Evolutionary conservation across 192 early-diverging fungal species (phyloP).

Genomic region (Coemansia sp.): DNA sequence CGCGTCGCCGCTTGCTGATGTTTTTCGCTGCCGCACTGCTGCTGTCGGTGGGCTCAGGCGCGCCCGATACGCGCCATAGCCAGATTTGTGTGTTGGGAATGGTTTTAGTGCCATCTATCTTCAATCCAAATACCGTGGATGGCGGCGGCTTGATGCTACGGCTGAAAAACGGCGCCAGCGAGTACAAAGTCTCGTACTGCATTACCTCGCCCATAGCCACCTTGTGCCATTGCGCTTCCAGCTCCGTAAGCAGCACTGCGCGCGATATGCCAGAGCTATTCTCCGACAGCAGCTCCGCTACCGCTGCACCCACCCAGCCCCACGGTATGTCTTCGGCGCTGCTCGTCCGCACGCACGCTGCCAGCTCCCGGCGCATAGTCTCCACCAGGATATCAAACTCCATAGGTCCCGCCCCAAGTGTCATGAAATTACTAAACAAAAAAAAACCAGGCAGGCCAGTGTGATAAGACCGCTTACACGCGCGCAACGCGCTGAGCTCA

Average conservation of each 20-base stretch:
- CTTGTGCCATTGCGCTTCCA: slow-evolving; percentile 36
- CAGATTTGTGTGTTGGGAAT: slow-evolving; percentile 31
- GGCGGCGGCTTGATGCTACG: slow-evolving; percentile 18
- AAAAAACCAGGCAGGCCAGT: no score
- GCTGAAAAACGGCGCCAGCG: slow-evolving; percentile 27
- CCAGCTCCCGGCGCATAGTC: slow-evolving; percentile 23
- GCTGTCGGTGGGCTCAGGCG: slow-evolving; percentile 16
- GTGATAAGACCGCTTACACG: no score
- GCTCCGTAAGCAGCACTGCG: slow-evolving; percentile 37
- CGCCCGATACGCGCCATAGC: slow-evolving; percentile 37
- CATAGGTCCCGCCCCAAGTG: no score
- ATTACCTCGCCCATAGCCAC: slow-evolving; percentile 17
- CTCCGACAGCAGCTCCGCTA: slow-evolving; percentile 14
- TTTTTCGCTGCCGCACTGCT: neutral
- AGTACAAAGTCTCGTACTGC: slow-evolving; percentile 17
- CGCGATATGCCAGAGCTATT: slow-evolving; percentile 37
- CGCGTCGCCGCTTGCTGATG: neutral
- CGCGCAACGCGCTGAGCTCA: no score
- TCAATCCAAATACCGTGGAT: slow-evolving; percentile 17
- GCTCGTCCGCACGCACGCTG: slow-evolving; percentile 6
- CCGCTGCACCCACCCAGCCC: slow-evolving; percentile 26
- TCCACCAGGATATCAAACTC: slow-evolving; percentile 23
- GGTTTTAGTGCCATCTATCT: slow-evolving; percentile 13
- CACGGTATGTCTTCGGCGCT: slow-evolving; percentile 31
- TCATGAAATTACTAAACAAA: no score